Percentiles rank a stretch among this genome's conserved stretches.
phyloP scores from a whole-genome alignment of 2,329 filamentous ascomycete species.

The Ophiostoma angusticollis region DNA sequence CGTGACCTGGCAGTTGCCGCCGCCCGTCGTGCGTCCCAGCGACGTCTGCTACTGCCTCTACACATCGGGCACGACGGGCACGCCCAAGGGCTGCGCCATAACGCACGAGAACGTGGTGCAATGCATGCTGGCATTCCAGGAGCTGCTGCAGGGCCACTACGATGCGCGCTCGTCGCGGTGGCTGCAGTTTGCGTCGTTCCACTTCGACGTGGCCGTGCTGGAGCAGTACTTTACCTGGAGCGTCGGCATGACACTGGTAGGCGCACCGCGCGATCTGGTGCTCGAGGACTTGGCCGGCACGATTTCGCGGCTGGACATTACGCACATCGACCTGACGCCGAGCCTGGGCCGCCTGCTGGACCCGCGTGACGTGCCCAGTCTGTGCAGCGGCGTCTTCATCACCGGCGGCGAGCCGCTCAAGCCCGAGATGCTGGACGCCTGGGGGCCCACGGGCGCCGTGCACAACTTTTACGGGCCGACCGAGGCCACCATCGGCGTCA shows the following conservation, averaged over 20 bases:
- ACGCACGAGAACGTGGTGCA: constrained; percentile 84
- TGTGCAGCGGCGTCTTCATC: constrained; percentile 79
- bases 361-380: constrained; percentile 65
- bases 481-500: constrained; percentile 84
- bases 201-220: constrained; percentile 86
- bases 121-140: constrained; percentile 75
- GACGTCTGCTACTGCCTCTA: constrained; percentile 73
- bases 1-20: too few relatives aligned
- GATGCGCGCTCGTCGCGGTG: constrained; percentile 54
- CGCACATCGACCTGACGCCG: constrained; percentile 84
- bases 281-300: constrained; percentile 68
- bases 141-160: constrained; percentile 67
- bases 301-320: constrained; percentile 62
- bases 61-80: constrained; percentile 77
- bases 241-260: constrained; percentile 72
- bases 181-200: constrained; percentile 87
- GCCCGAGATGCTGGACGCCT: constrained; percentile 76
- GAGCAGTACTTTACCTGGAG: constrained; percentile 97
- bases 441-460: constrained; percentile 69
- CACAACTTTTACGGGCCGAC: constrained; percentile 92
- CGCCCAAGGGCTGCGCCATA: constrained; percentile 76
- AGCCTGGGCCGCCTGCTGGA: constrained; percentile 68
- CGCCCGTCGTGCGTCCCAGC: constrained; percentile 26
- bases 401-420: constrained; percentile 82
- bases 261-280: constrained; percentile 70